Percentiles rank a stretch among this genome's conserved stretches.
phyloP scores from a whole-genome alignment of 177 flowering plant genomes.

The Vitis hybrid region DNA sequence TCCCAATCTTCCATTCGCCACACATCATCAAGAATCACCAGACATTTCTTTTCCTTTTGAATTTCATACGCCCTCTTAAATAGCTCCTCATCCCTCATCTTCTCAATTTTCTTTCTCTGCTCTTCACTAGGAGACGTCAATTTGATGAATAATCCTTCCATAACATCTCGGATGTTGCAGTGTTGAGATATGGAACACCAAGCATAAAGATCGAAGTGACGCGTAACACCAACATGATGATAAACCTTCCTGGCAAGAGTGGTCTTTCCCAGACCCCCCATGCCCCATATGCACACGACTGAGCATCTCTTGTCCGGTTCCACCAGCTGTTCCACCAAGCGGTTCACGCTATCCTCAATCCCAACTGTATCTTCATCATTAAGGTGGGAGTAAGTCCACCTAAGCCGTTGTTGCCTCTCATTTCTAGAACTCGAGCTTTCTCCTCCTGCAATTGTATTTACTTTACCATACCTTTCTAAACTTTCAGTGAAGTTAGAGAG shows the following conservation, averaged over 20 bases:
- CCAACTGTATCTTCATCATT: constrained; percentile 22
- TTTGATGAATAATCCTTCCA: constrained; percentile 12
- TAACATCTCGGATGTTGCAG: neutral
- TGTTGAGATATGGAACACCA: constrained; percentile 38
- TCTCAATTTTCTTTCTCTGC: neutral
- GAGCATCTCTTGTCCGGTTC: neutral
- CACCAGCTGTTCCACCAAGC: constrained; percentile 8
- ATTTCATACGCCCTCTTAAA: neutral
- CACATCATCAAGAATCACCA: constrained; percentile 27
- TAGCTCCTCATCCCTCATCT: neutral
- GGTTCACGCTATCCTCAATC: constrained; percentile 7
- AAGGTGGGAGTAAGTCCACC: constrained; percentile 9
- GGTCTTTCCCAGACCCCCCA: constrained; percentile 38
- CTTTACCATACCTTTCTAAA: constrained; percentile 13
- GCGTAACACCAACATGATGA: constrained; percentile 9
- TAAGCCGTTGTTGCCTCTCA: neutral
- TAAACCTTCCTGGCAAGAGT: constrained; percentile 27
- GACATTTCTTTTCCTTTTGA: constrained; percentile 11
- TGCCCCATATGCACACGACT: constrained; percentile 23
- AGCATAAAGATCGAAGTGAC: constrained; percentile 22
- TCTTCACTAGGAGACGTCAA: neutral
- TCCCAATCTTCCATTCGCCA: constrained; percentile 21
- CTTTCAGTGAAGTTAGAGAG: constrained; percentile 10
- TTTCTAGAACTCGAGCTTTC: neutral
- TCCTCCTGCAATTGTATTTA: too few relatives aligned